Conservation (phyloP, 345 rosid genomes). For the Nephelium lappaceum region DNA sequence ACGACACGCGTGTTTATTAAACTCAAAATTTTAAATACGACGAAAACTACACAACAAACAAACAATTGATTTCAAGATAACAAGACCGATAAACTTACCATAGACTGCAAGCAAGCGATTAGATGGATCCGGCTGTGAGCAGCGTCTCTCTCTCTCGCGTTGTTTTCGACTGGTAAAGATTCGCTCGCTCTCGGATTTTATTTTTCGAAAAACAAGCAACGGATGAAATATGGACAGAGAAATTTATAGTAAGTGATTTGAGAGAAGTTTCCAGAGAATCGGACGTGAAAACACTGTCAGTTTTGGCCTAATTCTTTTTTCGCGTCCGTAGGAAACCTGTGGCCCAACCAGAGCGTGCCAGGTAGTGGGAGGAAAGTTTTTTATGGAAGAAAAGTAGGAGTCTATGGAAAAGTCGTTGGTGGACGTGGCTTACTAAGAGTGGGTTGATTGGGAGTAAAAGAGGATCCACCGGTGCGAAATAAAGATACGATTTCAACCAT, state of each 20-base stretch:
- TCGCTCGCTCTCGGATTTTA: background rate
- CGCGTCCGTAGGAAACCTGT: background rate
- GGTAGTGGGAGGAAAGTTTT: background rate
- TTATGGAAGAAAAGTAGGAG: background rate
- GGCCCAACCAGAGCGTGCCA: background rate
- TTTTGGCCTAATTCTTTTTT: slow-evolving; percentile 24
- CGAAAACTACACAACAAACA: background rate
- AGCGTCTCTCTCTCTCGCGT: background rate
- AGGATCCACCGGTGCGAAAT: background rate
- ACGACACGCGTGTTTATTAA: background rate
- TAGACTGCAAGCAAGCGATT: background rate
- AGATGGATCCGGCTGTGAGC: background rate
- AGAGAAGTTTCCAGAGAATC: slow-evolving; percentile 66
- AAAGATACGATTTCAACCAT: background rate
- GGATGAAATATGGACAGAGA: no score
- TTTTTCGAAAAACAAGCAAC: background rate
- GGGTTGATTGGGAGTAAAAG: no score
- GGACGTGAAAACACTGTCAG: slow-evolving; percentile 41
- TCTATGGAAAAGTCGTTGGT: background rate
- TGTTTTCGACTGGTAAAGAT: background rate
- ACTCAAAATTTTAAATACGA: background rate
- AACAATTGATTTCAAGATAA: background rate
- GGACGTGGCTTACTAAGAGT: background rate
- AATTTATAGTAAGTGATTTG: background rate
- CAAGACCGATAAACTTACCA: background rate